Conservation (phyloP, 768 basidiomycete species). For the Coprinellus aureogranulatus region DNA sequence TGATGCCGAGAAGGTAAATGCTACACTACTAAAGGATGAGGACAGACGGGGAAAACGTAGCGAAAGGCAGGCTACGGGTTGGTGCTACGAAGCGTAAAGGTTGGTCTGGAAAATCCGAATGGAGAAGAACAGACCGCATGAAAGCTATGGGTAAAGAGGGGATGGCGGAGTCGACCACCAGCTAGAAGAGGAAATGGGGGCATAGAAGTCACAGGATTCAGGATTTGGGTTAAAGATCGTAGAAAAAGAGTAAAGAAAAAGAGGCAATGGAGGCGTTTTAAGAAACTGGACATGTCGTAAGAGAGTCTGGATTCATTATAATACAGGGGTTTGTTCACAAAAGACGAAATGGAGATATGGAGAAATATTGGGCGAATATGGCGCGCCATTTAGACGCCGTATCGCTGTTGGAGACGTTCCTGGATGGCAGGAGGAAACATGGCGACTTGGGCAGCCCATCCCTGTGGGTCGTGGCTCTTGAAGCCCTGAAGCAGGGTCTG, state of each 20-base stretch:
- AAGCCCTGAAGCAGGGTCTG: constrained; percentile 83
- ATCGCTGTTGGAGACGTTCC: constrained; percentile 81
- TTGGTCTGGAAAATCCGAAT: constrained; percentile 36
- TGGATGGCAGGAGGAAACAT: constrained; percentile 87
- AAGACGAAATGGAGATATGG: constrained; percentile 1
- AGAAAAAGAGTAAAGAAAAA: constrained; percentile 5
- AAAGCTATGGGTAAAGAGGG: not conserved
- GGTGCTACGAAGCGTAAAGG: constrained; percentile 38
- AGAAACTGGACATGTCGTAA: not conserved
- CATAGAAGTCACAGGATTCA: constrained; percentile 16
- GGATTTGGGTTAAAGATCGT: constrained; percentile 5
- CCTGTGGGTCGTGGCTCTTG: constrained; percentile 80
- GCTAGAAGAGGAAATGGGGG: constrained; percentile 9
- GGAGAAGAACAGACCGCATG: constrained; percentile 39
- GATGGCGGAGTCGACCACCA: constrained; percentile 14
- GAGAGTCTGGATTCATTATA: constrained; percentile 1
- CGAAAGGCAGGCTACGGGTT: too few relatives aligned
- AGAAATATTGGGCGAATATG: not conserved
- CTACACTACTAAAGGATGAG: constrained; percentile 32
- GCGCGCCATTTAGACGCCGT: constrained; percentile 61
- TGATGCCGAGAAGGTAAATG: constrained; percentile 12
- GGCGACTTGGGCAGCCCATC: constrained; percentile 82
- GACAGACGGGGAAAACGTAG: constrained; percentile 7
- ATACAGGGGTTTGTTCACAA: constrained; percentile 2
- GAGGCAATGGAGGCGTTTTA: not conserved